Evolutionary conservation across 805 yeast genomes (phyloP).

Genomic region (Naumovozyma baii): DNA sequence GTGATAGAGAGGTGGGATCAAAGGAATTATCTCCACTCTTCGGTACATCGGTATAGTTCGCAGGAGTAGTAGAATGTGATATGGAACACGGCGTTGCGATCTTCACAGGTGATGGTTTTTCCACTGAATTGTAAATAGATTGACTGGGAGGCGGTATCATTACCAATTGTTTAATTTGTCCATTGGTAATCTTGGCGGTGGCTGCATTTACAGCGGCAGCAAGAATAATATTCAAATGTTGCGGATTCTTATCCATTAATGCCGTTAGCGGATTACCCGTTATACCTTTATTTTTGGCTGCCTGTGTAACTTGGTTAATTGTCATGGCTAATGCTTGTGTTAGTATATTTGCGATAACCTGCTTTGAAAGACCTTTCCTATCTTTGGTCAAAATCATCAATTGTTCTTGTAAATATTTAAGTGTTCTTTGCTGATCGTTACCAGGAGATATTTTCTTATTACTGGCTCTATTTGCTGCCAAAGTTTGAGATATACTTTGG

Average conservation of each 20-base stretch:
- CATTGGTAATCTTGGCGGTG: constrained; percentile 50
- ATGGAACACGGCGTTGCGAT: not conserved
- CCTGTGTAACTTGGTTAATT: constrained; percentile 73
- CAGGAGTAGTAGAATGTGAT: not conserved
- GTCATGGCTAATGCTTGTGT: constrained; percentile 91
- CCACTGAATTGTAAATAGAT: constrained; percentile 7
- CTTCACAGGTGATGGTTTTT: constrained; percentile 9
- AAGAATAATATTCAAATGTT: constrained; percentile 65
- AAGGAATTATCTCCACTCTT: constrained; percentile 11
- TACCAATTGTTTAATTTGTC: constrained; percentile 38
- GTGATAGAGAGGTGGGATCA: constrained; percentile 30
- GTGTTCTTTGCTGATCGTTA: constrained; percentile 43
- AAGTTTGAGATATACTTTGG: constrained; percentile 29
- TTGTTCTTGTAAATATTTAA: constrained; percentile 79
- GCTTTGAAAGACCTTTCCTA: constrained; percentile 65
- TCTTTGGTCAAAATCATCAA: constrained; percentile 71
- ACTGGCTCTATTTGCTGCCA: constrained; percentile 26
- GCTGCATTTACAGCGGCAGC: constrained; percentile 78
- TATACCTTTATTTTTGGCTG: constrained; percentile 77
- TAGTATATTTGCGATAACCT: constrained; percentile 71
- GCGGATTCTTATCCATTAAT: constrained; percentile 71
- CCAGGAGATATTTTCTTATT: constrained; percentile 9
- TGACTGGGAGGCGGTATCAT: constrained; percentile 18
- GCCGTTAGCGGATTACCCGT: constrained; percentile 70
- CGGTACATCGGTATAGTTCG: not conserved